Conservation (phyloP, 2,329 filamentous ascomycete genomes). For the Amauroascus verrucosus region DNA sequence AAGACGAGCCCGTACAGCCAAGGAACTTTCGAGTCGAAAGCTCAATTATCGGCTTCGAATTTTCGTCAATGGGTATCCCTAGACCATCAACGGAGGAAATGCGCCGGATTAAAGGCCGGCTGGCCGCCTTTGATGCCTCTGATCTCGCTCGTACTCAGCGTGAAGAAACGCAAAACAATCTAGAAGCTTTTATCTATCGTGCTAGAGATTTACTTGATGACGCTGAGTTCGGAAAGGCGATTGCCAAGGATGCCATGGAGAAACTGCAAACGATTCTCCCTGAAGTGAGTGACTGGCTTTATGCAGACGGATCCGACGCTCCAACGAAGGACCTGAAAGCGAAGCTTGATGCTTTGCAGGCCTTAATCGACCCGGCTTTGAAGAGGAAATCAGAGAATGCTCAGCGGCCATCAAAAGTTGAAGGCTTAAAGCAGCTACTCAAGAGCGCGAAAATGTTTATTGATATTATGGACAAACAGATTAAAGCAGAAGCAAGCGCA, state of each 20-base stretch:
- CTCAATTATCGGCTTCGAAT: slow-evolving; percentile 44
- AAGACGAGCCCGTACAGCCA: slow-evolving; percentile 27
- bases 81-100: slow-evolving; percentile 29
- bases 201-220: slow-evolving; percentile 72
- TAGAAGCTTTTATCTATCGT: slow-evolving; percentile 90
- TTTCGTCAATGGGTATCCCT: slow-evolving; percentile 36
- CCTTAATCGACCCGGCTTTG: slow-evolving; percentile 66
- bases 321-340: slow-evolving; percentile 62
- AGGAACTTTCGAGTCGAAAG: slow-evolving; percentile 41
- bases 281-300: slow-evolving; percentile 77
- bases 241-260: slow-evolving; percentile 57
- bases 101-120: slow-evolving; percentile 54
- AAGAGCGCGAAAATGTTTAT: slow-evolving; percentile 62
- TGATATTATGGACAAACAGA: slow-evolving; percentile 57
- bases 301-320: slow-evolving; percentile 71
- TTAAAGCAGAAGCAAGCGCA: slow-evolving; percentile 58
- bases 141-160: slow-evolving; percentile 65
- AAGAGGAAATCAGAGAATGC: slow-evolving; percentile 61
- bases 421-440: slow-evolving; percentile 58
- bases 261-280: slow-evolving; percentile 58
- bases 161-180: slow-evolving; percentile 79
- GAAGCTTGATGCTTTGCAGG: slow-evolving; percentile 65
- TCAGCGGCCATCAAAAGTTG: slow-evolving; percentile 60
- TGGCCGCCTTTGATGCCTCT: slow-evolving; percentile 75
- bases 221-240: slow-evolving; percentile 60